Conservation (phyloP, 805 yeast species). For the Yarrowia yakushimensis region DNA sequence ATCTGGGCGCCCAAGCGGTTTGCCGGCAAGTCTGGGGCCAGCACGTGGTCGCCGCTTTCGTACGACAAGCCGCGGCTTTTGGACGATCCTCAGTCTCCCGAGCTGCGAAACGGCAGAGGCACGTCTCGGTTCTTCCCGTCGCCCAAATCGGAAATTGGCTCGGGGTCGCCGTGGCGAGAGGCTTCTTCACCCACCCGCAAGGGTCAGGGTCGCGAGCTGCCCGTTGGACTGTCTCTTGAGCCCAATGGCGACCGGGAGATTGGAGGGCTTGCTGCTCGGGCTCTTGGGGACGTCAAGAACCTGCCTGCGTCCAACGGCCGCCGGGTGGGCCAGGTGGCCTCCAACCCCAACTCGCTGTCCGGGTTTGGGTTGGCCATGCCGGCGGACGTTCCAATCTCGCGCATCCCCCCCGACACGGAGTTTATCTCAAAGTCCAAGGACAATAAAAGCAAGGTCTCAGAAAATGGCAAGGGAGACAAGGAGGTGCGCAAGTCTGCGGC, state of each 20-base stretch:
- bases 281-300: conserved; percentile 6
- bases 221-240: neutral
- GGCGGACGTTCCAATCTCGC: conserved; percentile 22
- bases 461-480: conserved; percentile 1
- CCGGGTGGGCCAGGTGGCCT: neutral
- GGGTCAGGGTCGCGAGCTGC: conserved; percentile 1
- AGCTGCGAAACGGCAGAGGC: conserved; percentile 14
- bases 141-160: conserved; percentile 20
- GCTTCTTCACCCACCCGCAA: conserved; percentile 6
- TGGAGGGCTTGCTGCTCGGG: conserved; percentile 4
- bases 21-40: neutral
- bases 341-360: conserved; percentile 8
- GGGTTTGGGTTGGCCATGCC: conserved; percentile 23
- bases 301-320: neutral
- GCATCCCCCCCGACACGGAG: conserved; percentile 23
- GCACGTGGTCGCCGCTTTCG: conserved; percentile 3
- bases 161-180: conserved; percentile 7
- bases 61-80: conserved; percentile 15
- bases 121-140: conserved; percentile 21
- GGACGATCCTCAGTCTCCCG: conserved; percentile 21
- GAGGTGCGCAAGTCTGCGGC: conserved; percentile 12
- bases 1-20: conserved; percentile 18
- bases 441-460: conserved; percentile 5
- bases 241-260: conserved; percentile 16
- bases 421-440: conserved; percentile 8